phyloP scores from a whole-genome alignment of 2,329 filamentous ascomycete species.

The Tetracladium maxilliforme region DNA sequence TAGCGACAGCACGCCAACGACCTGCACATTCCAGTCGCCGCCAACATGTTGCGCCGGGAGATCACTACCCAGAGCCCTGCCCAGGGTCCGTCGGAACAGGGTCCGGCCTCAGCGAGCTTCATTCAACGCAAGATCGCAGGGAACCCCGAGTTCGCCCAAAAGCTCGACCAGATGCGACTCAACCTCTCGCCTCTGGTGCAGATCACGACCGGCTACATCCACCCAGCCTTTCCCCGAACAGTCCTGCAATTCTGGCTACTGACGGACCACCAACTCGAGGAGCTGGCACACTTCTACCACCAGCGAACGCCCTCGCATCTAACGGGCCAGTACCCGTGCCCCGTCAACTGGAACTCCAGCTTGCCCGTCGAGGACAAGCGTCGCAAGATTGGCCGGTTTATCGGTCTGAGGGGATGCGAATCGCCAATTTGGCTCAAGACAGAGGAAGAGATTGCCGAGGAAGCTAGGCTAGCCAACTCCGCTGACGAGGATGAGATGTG shows the following conservation, averaged over 20 bases:
- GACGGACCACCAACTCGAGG: slow-evolving; percentile 55
- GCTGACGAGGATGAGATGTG: slow-evolving; percentile 9
- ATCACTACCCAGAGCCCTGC: no score
- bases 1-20: no score
- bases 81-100: no score
- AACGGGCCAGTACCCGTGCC: slow-evolving; percentile 48
- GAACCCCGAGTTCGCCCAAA: slow-evolving; percentile 40
- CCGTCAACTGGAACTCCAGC: slow-evolving; percentile 44
- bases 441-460: slow-evolving; percentile 20
- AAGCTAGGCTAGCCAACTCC: slow-evolving; percentile 21
- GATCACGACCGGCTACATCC: slow-evolving; percentile 43
- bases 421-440: slow-evolving; percentile 20
- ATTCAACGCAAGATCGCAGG: no score
- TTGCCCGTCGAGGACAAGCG: slow-evolving; percentile 47
- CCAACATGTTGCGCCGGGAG: no score
- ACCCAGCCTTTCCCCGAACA: slow-evolving; percentile 49
- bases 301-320: slow-evolving; percentile 44
- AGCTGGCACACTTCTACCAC: slow-evolving; percentile 58
- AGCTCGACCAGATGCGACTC: slow-evolving; percentile 51
- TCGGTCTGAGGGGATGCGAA: slow-evolving; percentile 51
- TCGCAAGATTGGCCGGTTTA: slow-evolving; percentile 58
- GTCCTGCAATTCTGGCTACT: slow-evolving; percentile 62
- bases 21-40: no score
- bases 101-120: no score
- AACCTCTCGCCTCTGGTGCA: slow-evolving; percentile 52